Base-by-base conservation (phyloP, 768 basidiomycete species). In the Tubosaeta brunneosetosa region DNA sequence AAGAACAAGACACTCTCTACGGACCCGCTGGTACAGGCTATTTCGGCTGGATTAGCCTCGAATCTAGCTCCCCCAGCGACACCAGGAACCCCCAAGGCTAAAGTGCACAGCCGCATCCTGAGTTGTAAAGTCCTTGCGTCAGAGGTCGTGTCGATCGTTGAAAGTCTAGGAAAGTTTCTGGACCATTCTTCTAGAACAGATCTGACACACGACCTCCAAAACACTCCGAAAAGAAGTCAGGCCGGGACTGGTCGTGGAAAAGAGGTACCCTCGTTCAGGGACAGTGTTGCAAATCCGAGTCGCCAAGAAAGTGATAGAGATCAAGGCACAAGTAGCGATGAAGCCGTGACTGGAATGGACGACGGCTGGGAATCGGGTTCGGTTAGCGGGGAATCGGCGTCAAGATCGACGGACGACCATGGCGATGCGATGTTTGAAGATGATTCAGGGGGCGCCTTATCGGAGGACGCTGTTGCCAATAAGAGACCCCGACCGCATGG, bases 51-150 rank as follows among this genome's bases (percentile, higher is more conserved):
- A 64, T 67, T 86, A 4, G 53, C 71, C 9, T 59, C 60, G 1
- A 68, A 67, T 50, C 47, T 72, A 9, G 53, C 76, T 37, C 49
- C 66, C 14, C 65, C 71, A 11, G 73, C 67, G 25, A 58, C 62
- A 3, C 60, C 76, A 16, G 77, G 78, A 22, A 76, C 80, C 19
- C 63, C 72, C 13, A 61, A 70, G 26, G 78, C 76, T 3, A 89
- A 87, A 69, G 78, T 86, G 1, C 84, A 87, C 59, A 83, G 77
- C 55, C 81, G 87, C 34, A 70, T 95, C 9, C 73, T 88, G 38
- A 93, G 90, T 62, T 86, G 86, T 4, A 92, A 88, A 64, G 66
- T 75, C n/a, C 71, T 93, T 11, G 83, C 89, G 1, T 71, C 74
- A 3, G 81, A 80, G 56, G 73, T 91, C 2, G 70, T 71, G 7